A percentile compares a stretch with the other conserved stretches of the same genome.
These are phyloP conservation scores for Sechiopsis laciniata DNA, from an alignment of 306 rosid genomes.

Conservation along the genomic window DNA sequence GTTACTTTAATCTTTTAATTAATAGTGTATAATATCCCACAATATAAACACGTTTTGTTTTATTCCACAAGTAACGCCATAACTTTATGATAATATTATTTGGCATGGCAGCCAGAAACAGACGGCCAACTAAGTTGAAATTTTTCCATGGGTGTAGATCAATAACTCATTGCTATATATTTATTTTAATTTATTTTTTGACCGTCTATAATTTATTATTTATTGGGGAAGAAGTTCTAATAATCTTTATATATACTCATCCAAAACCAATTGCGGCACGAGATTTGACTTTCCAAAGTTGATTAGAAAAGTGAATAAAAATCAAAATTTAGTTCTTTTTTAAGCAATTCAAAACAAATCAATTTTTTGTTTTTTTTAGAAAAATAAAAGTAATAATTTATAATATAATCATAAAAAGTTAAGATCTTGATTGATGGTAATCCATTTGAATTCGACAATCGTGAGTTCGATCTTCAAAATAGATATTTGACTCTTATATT, in stretches of 20 bases:
- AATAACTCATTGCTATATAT: background rate
- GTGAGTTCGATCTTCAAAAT: too few relatives aligned
- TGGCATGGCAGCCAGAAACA: background rate
- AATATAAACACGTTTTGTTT: background rate
- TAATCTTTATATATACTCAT: background rate
- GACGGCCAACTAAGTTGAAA: background rate
- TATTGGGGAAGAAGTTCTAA: background rate
- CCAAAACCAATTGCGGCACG: background rate
- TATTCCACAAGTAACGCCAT: background rate
- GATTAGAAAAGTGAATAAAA: background rate
- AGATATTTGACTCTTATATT: too few relatives aligned
- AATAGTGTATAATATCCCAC: background rate
- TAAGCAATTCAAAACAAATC: too few relatives aligned
- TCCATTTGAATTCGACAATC: too few relatives aligned
- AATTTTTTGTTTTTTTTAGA: background rate
- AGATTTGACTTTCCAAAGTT: constrained; percentile 4
- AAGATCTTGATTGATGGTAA: too few relatives aligned
- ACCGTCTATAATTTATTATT: background rate
- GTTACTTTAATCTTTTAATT: background rate
- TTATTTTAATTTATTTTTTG: too few relatives aligned
- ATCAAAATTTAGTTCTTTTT: too few relatives aligned
- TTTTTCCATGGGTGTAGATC: background rate
- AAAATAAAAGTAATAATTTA: background rate
- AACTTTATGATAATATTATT: background rate
- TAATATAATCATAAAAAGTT: background rate